Evolutionary conservation across 2,329 filamentous ascomycete genomes (phyloP), one percentile per base, ranked within the genome.

Genomic region (Cladobotryum protrusum): DNA sequence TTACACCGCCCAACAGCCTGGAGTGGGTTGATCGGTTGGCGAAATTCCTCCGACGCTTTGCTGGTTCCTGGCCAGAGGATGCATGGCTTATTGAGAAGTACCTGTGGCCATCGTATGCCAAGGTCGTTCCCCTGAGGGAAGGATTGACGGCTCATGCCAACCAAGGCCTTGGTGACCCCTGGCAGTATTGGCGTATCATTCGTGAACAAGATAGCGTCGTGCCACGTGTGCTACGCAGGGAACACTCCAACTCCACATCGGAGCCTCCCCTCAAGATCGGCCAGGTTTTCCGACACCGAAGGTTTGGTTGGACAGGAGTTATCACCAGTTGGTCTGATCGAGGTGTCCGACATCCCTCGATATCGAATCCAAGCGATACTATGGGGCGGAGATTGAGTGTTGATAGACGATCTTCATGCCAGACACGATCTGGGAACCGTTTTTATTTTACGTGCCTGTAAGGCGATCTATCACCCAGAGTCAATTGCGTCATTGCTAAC

Each of bases 381-480:
- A 39, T 13, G 39, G 41, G 39, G 4, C 1, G 43, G 42, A 5
- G 36, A 32, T 9, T 18, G 14, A 20, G 17, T 14, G 42, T n/a
- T 17, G 5, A 33, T 19, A 8, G 15, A 8, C 32, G 24, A 29
- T 6, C 24, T 29, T 29, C 24, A 17, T 29, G 19, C n/a, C 5
- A 5, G 13, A 9, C 36, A 6, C 37, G 35, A 18, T n/a, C 20
- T 41, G 29, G 40, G 11, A 62, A 64, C 44, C 60, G 60, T 33
- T 96, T 89, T 59, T 96, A 96, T 65, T 67, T 68, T 41, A 86
- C 90, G 58, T 88, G 88, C 60, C 74, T 96, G 89, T 96, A 71
- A 76, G 89, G 13, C 13, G 12, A 17, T 17, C 20, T 17, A 5
- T 24, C 11, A 2, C 18, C 4, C 0, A 0, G 1, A n/a, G 24